Percentiles rank a stretch among this genome's conserved stretches.
phyloP scores from a whole-genome alignment of 2,329 filamentous ascomycete species.

The Ophioceras dolichostomum region DNA sequence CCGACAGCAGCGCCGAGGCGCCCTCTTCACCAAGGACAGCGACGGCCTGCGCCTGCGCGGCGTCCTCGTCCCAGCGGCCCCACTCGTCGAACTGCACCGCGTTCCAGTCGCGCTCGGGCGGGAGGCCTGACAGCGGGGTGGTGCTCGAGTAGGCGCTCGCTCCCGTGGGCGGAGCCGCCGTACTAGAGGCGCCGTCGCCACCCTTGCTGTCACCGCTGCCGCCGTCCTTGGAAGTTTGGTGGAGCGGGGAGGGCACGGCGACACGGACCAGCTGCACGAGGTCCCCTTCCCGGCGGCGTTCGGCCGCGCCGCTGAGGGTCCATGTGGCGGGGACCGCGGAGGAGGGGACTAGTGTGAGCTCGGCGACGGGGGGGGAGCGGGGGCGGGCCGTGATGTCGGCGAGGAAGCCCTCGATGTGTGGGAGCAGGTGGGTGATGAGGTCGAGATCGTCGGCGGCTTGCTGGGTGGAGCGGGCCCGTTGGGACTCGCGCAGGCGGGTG shows the following conservation, averaged over 20 bases:
- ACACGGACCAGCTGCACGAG: constrained; percentile 20
- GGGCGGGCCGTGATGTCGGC: constrained; percentile 21
- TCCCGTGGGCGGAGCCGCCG: neutral
- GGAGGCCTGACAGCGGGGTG: neutral
- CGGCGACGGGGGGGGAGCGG: constrained; percentile 21
- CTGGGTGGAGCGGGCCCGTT: constrained; percentile 18
- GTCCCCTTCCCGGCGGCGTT: constrained; percentile 15
- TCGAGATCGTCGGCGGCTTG: constrained; percentile 24
- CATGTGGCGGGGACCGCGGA: constrained; percentile 23
- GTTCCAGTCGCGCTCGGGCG: constrained; percentile 4
- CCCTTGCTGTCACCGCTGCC: neutral
- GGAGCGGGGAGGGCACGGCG: neutral
- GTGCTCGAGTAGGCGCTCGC: neutral
- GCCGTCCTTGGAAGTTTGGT: neutral
- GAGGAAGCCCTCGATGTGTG: constrained; percentile 28
- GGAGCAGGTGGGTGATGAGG: constrained; percentile 24
- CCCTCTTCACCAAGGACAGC: too few species aligned
- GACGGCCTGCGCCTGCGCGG: neutral
- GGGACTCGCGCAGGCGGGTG: constrained; percentile 20
- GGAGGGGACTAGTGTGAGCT: constrained; percentile 32
- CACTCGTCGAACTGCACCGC: constrained; percentile 29
- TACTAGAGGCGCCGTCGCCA: neutral
- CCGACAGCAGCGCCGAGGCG: neutral
- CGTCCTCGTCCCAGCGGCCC: constrained; percentile 26
- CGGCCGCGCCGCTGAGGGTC: constrained; percentile 20